Evolutionary conservation across 495 filamentous ascomycete genomes (phyloP), one percentile per base, ranked within the genome.

Genomic region (Rostrohypoxylon terebratum): DNA sequence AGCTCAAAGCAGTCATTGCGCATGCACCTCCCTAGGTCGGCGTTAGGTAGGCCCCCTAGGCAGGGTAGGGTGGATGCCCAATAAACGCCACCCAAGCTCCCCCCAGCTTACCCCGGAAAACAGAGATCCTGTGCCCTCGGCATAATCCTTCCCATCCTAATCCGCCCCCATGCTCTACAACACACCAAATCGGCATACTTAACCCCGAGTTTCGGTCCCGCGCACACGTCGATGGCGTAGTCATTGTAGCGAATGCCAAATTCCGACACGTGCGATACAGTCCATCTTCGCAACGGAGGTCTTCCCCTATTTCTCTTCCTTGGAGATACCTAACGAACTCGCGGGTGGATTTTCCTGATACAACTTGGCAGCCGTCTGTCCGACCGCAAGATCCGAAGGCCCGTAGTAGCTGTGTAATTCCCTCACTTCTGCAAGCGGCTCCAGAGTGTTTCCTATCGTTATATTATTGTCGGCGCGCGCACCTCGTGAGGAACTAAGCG

Each of bases 331-430:
- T 16, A 33, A 14, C 9, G 60, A 65, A 34, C 54, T 65, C 11
- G 23, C 16, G 18, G 64, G 45, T 0, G 60, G 40, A 9, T 51
- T 58, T 36, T 61, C 34, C 36, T 21, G 25, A 16, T 55, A 25
- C 10, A 66, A 20, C 25, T n/a, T 59, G 47, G 64, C 64, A 3
- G 60, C 65, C 11, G 69, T 72, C 38, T 73, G 59, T 20, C 70
- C 61, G 6, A 62, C 58, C 25, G 70, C 61, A 0, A 59, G 50
- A 59, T 80, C 72, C 8, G 63, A 8, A 36, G 80, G 63, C 0
- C 80, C 81, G 63, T 81, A 83, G 31, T 76, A 76, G 20, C 81
- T 80, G 62, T 81, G 80, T 4, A 74, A 45, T 58, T 81, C 79
- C 21, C 47, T 68, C 10, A 75, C 64, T 72, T 83, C 81, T 66